Base-by-base conservation (phyloP, 805 yeast genomes). In the Jamesozyma rosinii region DNA sequence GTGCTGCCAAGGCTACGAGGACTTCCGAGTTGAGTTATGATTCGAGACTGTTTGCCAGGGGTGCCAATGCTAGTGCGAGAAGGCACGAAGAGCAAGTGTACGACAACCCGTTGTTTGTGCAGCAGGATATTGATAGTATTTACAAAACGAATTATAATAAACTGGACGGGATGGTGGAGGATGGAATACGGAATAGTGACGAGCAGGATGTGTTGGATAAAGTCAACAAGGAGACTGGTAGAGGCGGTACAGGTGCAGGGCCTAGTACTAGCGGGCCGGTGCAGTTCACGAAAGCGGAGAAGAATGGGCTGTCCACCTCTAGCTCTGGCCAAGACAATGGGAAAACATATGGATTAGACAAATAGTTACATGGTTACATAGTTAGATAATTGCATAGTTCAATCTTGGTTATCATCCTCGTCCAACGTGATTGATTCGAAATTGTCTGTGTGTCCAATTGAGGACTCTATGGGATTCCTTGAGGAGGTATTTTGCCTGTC, bases 61-160 rank as follows among this genome's bases (percentile, higher is more conserved):
- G 74, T 1, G 61, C 75, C 1, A 68, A 68, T 32, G 55, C 67
- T 1, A 44, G 50, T 34, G 57, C 67, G 1, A 43, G 50, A n/a
- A 50, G 52, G 3, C 53, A 54, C 27, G 74, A 68, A 22, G 79
- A 72, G 40, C 77, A 73, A 51, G 62, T 77, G 3, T 81, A 81
- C 51, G 82, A 77, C 47, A 68, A 59, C 40, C 79, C 86, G 1
- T 57, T 82, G 21, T 81, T 80, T 32, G 73, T 68, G 3, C 77
- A 75, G 43, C 75, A 72, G 43, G 76, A 73, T 4, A 61, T 76
- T 6, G 68, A 69, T 37, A 69, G 66, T 41, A 67, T 78, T 13
- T 79, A 77, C 52, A 64, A 74, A 45, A 69, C 73, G 1, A 58
- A 70, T 31, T 44, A 59, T 14, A 48, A 48, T 14, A 41, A 49